Evolutionary conservation across 2,329 filamentous ascomycete genomes (phyloP).

Genomic region (Botryosphaeria agaves): DNA sequence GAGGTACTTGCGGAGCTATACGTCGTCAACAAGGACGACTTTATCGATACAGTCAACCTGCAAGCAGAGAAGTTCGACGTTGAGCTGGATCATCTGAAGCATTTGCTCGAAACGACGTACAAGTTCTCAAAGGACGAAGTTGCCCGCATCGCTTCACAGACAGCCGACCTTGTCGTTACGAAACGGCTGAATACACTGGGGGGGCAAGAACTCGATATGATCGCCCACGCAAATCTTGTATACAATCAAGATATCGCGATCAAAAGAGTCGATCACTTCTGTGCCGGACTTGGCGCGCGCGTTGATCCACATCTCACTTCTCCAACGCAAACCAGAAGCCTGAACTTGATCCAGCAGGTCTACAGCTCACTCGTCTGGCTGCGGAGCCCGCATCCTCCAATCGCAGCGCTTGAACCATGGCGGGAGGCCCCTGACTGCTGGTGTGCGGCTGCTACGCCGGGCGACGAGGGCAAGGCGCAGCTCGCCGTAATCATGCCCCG

Average conservation of each 20-base stretch:
- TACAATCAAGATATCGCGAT: slow-evolving; percentile 11
- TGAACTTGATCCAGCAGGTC: slow-evolving; percentile 3
- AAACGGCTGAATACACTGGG: too few relatives aligned
- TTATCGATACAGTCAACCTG: too few relatives aligned
- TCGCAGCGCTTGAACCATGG: slow-evolving; percentile 51
- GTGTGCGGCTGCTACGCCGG: slow-evolving; percentile 40
- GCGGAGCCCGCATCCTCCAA: slow-evolving; percentile 10
- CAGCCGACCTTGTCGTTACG: too few relatives aligned
- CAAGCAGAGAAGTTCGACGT: too few relatives aligned
- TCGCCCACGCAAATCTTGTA: slow-evolving; percentile 14
- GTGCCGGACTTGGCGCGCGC: slow-evolving; percentile 43
- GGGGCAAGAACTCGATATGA: slow-evolving; percentile 8
- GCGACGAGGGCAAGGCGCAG: slow-evolving; percentile 37
- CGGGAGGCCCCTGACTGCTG: slow-evolving; percentile 73
- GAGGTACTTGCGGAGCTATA: too few relatives aligned
- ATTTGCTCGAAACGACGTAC: too few relatives aligned
- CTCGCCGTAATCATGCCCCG: slow-evolving; percentile 37
- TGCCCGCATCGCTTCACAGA: too few relatives aligned
- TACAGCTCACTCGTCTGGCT: slow-evolving; percentile 1
- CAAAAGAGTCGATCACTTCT: slow-evolving; percentile 54
- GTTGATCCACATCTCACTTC: slow-evolving; percentile 46
- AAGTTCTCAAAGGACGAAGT: too few relatives aligned
- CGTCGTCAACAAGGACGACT: too few relatives aligned
- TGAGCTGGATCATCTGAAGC: too few relatives aligned
- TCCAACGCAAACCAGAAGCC: slow-evolving; percentile 25